Base-by-base conservation (phyloP, 2,329 filamentous ascomycete species). In the Westerdykella ornata region DNA sequence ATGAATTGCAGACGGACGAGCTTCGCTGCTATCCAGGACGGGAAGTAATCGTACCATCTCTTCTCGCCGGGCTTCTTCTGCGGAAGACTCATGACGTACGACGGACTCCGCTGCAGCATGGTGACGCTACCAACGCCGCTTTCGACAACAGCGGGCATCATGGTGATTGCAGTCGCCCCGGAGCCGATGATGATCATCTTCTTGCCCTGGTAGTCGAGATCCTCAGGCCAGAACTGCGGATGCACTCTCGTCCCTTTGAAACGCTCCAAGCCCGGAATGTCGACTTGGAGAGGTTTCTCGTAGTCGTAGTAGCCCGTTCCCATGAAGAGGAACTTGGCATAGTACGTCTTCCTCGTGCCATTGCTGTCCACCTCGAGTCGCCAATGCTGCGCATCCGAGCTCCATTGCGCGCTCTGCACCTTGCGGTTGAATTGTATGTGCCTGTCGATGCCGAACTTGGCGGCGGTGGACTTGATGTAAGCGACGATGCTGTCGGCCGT, bases 31-130 rank as follows among this genome's bases (percentile, higher is more conserved):
- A 78, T 60, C 50, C 68, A 68, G 6, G 59, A 38, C 1, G 77
- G 76, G n/a, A 82, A 54, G 31, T 54, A 58, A 5, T 50, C 58
- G 30, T 33, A 33, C 30, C 30, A 33, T 6, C 16, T 33, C 30
- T 33, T 33, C 28, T 70, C 62, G 2, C 69, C 35, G 2, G 46
- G 42, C 33, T 70, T 70, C 6, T 57, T 56, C 17, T 72, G 69
- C 0, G 74, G 66, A 1, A 79, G 52, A n/a, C 75, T 68, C 34
- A 84, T 51, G 41, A 89, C 73, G 37, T 64, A 65, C 0, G 75
- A 76, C 0, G 88, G 88, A 35, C 81, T 87, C 42, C 88, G 79
- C 66, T 94, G 87, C 2, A 94, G 73, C 78, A 90, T 87, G 1
- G 85, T 90, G 19, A 88, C 80, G 12, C 77, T 74, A 4, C 66